phyloP scores from a whole-genome alignment of 768 basidiomycete species.

The Pulveroboletus frians region DNA sequence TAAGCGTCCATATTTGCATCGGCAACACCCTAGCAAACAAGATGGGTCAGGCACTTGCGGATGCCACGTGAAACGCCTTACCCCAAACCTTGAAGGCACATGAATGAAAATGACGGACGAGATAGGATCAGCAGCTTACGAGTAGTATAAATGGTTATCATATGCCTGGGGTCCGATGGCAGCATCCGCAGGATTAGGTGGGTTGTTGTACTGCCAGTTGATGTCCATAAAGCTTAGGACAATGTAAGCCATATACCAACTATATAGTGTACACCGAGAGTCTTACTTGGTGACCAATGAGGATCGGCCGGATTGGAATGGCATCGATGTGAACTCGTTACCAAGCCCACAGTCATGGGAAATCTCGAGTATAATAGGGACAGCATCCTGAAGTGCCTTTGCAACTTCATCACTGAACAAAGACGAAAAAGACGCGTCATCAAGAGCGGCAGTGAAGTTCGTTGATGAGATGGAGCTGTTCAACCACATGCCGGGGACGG shows the following conservation, averaged over 20 bases:
- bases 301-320: conserved; percentile 15
- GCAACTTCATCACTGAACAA: conserved; percentile 29
- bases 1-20: conserved; percentile 61
- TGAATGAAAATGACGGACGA: conserved; percentile 4
- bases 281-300: conserved; percentile 38
- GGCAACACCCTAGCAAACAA: conserved; percentile 55
- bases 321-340: conserved; percentile 19
- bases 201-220: conserved; percentile 69
- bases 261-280: not conserved
- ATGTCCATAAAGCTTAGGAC: conserved; percentile 71
- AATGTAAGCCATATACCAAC: conserved; percentile 1
- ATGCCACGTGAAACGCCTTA: conserved; percentile 25
- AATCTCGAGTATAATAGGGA: conserved; percentile 35
- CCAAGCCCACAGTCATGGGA: conserved; percentile 17
- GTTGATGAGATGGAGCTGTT: conserved; percentile 18
- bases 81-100: conserved; percentile 46
- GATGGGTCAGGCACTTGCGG: not conserved
- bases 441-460: conserved; percentile 36
- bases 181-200: conserved; percentile 66
- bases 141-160: conserved; percentile 78
- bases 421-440: conserved; percentile 9
- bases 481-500: conserved; percentile 18
- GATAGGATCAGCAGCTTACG: conserved; percentile 35
- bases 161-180: conserved; percentile 66
- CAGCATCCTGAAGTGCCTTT: conserved; percentile 32